Evolutionary conservation across 2,329 filamentous ascomycete genomes (phyloP), one percentile per base, ranked within the genome.

Genomic region (Celoporthe dispersa): DNA sequence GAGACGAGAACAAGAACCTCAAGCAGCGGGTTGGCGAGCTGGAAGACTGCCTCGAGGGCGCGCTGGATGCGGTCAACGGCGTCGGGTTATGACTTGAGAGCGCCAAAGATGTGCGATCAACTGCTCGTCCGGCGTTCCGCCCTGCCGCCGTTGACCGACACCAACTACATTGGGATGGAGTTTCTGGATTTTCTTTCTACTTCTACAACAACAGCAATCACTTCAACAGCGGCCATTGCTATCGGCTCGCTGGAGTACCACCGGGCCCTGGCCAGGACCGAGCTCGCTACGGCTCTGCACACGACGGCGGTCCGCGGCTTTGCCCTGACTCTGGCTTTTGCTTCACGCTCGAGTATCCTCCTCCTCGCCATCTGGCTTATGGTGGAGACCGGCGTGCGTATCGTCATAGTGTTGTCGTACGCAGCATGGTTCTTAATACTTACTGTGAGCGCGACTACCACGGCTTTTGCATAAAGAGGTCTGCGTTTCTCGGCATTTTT

Each of bases 1-100:
- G 87, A 53, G 86, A 88, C 62, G 90, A 91, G 81, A 91, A 91
- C 73, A 85, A 82, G 75, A 84, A 84, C 11, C 77, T 91, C 64
- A 91, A 91, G 80, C 81, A 84, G 53, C 80, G 88, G 28, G 87
- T 91, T 3, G 83, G 84, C 25, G 82, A 87, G 73, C 78, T 91
- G 3, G 89, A 91, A 79, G 82, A 80, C 2, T 88, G 84, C 4
- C 85, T 91, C 6, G 89, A 91, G 48, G 85, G 85, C 8, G 89
- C 88, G 1, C 77, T 91, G 68, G 88, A 90, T 75, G 80, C 81
- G 63, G 86, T 88, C n/a, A 87, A 87, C 62, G 86, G 87, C 8
- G 78, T 89, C 69, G 83, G 82, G n/a, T 73, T 86, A 60, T 81
- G 76, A 78, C 72, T 66, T 64, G 68, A 51, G 57, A 62, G 41